Conservation (phyloP, 345 rosid species). For the Eucalyptus lansdowneana region DNA sequence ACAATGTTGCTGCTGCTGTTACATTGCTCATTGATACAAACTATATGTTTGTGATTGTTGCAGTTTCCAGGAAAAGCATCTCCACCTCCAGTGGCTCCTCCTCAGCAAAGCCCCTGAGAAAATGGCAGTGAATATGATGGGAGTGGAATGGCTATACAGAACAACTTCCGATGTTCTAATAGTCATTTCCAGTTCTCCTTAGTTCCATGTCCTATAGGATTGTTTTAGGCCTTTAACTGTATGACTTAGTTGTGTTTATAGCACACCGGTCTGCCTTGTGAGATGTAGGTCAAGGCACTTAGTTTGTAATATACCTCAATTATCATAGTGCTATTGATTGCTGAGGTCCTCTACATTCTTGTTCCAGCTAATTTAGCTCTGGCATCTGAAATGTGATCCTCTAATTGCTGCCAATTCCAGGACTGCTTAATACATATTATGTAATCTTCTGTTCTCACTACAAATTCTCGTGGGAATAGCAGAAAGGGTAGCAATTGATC, state of each 20-base stretch:
- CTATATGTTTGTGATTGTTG: background rate
- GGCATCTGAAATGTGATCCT: background rate
- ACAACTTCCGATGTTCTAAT: background rate
- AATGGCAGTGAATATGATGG: slow-evolving; percentile 15
- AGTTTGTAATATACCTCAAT: background rate
- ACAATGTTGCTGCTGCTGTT: background rate
- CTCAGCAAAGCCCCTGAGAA: slow-evolving; percentile 10
- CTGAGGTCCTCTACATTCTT: background rate
- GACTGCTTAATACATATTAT: background rate
- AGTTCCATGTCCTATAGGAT: background rate
- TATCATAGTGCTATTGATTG: background rate
- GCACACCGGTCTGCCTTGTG: background rate
- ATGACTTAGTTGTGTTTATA: background rate
- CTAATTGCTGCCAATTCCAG: background rate
- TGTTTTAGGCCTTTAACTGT: background rate
- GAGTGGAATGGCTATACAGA: background rate
- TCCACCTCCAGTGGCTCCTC: slow-evolving; percentile 7
- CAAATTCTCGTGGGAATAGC: background rate
- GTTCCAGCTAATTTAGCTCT: background rate
- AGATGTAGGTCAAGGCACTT: background rate
- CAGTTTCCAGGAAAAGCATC: slow-evolving; percentile 24
- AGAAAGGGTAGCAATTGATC: background rate
- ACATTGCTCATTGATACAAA: background rate
- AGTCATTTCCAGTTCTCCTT: background rate
- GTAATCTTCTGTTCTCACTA: background rate